Base-by-base conservation (phyloP, 108 stramenopile genomes). In the Fragilaria crotonensis region DNA sequence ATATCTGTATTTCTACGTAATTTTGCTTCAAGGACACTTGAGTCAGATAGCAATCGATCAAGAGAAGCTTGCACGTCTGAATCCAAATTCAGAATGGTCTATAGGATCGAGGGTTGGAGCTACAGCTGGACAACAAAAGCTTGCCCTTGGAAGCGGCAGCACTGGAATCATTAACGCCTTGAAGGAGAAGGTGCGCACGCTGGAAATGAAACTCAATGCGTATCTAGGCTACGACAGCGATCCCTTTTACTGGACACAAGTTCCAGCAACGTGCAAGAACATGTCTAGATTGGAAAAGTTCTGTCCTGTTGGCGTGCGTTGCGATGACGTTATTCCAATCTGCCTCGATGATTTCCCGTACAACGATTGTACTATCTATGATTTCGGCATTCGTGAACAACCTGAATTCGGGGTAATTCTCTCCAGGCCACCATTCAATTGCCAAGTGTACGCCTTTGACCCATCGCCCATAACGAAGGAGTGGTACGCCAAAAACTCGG, bases 281-380 rank as follows among this genome's bases (percentile, higher is more conserved):
- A 41, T 41, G 36, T 11, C 36, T 41, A 14, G 36, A 7, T 41
- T 41, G 36, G 14, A 41, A 41, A 14, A 41, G 14, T 41, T 11
- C 14, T 41, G 36, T 41, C 7, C 7, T 7, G 36, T 11, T 41
- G 14, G 36, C 14, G 11, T 14, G 14, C 11, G 36, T 11, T 41
- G 36, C 14, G 36, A 7, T 11, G 36, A 41, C 14, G 36, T 14
- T 14, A 41, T 41, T 7, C 14, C 7, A 11, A 41, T 41, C 14
- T 41, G 36, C 36, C 14, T 41, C 7, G 36, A 41, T 14, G 36
- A 41, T 41, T 41, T 41, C 36, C 36, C 36, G 11, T 41, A 41
- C 36, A 60, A 60, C 0, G 59, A 47, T 20, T 66, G 64, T 33
- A 14, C 57, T 18, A 59, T 66, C n/a, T 66, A 66, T 22, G 66